phyloP scores from a whole-genome alignment of 106 monocot genomes.

The Acanthochlamys bracteata region DNA sequence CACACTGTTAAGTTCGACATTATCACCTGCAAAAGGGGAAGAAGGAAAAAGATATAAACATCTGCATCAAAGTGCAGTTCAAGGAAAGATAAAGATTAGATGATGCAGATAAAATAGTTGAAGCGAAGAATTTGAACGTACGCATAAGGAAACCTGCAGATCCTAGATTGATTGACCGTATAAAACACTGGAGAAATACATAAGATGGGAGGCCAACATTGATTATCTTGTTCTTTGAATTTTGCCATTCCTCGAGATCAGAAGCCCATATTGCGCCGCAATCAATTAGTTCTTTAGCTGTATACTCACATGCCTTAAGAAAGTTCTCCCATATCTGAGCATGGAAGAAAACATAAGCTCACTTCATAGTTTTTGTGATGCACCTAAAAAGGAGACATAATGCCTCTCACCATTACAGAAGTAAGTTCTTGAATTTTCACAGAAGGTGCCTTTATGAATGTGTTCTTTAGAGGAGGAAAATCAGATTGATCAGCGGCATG shows the following conservation, averaged over 20 bases:
- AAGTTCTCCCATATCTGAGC: conserved; percentile 29
- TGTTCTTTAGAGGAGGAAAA: conserved; percentile 6
- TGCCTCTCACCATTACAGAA: conserved; percentile 22
- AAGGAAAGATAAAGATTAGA: background rate
- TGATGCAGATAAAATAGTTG: background rate
- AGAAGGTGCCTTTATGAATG: conserved; percentile 19
- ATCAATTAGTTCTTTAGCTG: conserved; percentile 24
- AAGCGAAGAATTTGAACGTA: conserved; percentile 3
- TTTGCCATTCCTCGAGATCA: conserved; percentile 29
- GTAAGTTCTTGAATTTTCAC: conserved; percentile 25
- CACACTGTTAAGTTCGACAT: conserved; percentile 20
- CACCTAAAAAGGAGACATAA: background rate
- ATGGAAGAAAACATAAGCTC: too few relatives aligned
- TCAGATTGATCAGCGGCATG: background rate
- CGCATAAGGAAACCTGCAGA: conserved; percentile 31
- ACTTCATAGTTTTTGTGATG: too few relatives aligned
- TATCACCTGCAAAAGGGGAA: conserved; percentile 19
- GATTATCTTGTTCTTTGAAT: conserved; percentile 34
- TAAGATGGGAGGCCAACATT: conserved; percentile 36
- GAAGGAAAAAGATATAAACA: too few relatives aligned
- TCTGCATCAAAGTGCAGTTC: background rate
- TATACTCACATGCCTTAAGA: conserved; percentile 17
- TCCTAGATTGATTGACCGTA: conserved; percentile 21
- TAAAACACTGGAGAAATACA: conserved; percentile 23
- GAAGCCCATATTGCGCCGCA: conserved; percentile 21